Base-by-base conservation (phyloP, 805 yeast genomes). In the Candida railenensis region DNA sequence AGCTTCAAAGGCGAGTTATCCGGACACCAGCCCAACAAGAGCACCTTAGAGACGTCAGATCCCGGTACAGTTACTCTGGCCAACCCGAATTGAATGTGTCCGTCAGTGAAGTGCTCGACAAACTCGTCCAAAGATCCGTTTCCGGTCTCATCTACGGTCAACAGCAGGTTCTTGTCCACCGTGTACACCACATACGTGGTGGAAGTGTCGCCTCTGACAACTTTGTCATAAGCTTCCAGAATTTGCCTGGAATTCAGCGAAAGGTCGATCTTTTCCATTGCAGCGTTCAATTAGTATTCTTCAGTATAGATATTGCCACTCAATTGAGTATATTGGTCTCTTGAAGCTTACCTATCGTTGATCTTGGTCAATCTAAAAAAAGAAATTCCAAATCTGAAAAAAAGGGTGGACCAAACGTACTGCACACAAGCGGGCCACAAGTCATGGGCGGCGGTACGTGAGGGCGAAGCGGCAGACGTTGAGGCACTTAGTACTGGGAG, bases 1-100 rank as follows among this genome's bases (percentile, higher is more conserved):
- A 85, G 74, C 61, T 83, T 86, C 74, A 76, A 52, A 44, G 97
- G 96, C 19, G 96, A 91, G 47, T 92, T 88, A 65, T 94, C 98
- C 4, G 99, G 99, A 69, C 96, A 88, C 97, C 97, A 92, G 43
- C 97, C 98, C 34, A 94, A 75, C 41, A 94, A 73, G 28, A 92
- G 78, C 53, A 88, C 74, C 72, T 94, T 94, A 59, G 81, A 79
- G 32, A 94, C 91, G 55, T 87, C 94, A 3, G 96, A 86, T n/a
- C 94, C 95, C 46, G 92, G 92, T 47, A 92, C 96, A 47, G 83
- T 81, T 40, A 92, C 89, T 45, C 96, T 81, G 36, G 89, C 87
- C 48, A 94, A 76, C 36, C 98, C 99, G 58, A 85, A 94, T 71
- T 91, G 96, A 49, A 91, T 89, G 48, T 82, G 81, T 2, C 95